Evolutionary conservation across 192 early-diverging fungal genomes (phyloP).

Genomic region (Borealophlyctis nickersoniae): DNA sequence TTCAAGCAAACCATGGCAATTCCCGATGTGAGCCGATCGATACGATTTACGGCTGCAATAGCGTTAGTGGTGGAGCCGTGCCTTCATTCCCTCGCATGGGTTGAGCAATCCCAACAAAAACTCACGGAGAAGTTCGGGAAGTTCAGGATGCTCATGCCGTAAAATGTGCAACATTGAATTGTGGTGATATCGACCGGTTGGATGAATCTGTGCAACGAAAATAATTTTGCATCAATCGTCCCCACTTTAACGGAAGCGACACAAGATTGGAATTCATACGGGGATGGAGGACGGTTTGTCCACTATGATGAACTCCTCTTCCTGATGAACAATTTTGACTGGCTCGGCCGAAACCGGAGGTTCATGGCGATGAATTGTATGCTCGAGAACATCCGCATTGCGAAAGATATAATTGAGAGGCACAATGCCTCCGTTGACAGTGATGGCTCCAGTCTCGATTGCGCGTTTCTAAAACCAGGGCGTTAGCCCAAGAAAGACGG

Average conservation of each 20-base stretch:
- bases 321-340: conserved; percentile 61
- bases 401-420: conserved; percentile 59
- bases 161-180: conserved; percentile 60
- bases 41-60: conserved; percentile 82
- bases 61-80: neutral
- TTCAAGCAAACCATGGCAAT: conserved; percentile 72
- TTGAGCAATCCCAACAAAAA: too few relatives aligned
- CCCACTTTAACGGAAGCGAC: neutral
- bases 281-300: conserved; percentile 91
- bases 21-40: conserved; percentile 94
- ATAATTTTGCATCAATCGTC: neutral
- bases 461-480: conserved; percentile 47
- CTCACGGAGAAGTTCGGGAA: conserved; percentile 32
- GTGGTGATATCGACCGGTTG: conserved; percentile 82
- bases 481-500: neutral
- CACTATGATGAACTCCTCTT: conserved; percentile 72
- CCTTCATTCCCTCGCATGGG: neutral
- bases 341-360: conserved; percentile 74
- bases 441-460: conserved; percentile 78
- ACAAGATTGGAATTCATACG: conserved; percentile 44
- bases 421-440: conserved; percentile 66
- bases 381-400: conserved; percentile 77
- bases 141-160: conserved; percentile 7
- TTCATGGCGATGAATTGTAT: conserved; percentile 91
- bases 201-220: conserved; percentile 49